Base-by-base conservation (phyloP, 192 early-diverging fungal genomes). In the Gonapodya prolifera region DNA sequence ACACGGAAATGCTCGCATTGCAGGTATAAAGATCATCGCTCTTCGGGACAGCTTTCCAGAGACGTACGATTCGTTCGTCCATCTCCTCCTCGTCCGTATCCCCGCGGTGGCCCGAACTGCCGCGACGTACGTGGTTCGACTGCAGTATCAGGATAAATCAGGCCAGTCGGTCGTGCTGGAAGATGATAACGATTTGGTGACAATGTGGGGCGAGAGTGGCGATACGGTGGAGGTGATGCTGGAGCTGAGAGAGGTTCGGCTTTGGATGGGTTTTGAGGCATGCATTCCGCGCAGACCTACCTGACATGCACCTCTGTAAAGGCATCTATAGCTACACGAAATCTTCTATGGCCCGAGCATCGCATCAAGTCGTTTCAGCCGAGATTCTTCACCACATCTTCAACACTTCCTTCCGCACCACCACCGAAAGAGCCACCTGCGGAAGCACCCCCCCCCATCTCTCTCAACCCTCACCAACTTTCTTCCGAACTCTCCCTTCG, bases 361-460 rank as follows among this genome's bases (percentile, higher is more conserved):
- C 45, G 45, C 8, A 61, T 61, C 23, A 23, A 61, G 8, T 23
- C 8, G 23, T 61, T 61, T 23, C 45, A 61, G 45, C 45, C 45
- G 8, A 61, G 8, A 16, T 61, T n/a, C n/a, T n/a, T n/a, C n/a
- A n/a, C n/a, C n/a, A n/a, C n/a, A n/a, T 79, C 29, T 83, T 34
- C 75, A 35, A 36, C 31, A 0, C 45, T 30, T 35, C 33, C 36
- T 70, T 82, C 31, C 70, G 32, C 35, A 34, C 30, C n/a, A n/a
- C 77, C 35, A 18, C 34, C 1, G 0, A 17, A 13, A 28, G 17
- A 79, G 30, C 28, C 35, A 31, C 34, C 30, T 87, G 69, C 69
- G 79, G 31, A 83, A 84, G 35, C 35, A 83, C 18, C 78, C 81
- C n/a, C n/a, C n/a, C n/a, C n/a, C n/a, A n/a, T n/a, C n/a, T n/a